Conservation (phyloP, 2,329 filamentous ascomycete genomes). For the Scedosporium apiospermum region DNA sequence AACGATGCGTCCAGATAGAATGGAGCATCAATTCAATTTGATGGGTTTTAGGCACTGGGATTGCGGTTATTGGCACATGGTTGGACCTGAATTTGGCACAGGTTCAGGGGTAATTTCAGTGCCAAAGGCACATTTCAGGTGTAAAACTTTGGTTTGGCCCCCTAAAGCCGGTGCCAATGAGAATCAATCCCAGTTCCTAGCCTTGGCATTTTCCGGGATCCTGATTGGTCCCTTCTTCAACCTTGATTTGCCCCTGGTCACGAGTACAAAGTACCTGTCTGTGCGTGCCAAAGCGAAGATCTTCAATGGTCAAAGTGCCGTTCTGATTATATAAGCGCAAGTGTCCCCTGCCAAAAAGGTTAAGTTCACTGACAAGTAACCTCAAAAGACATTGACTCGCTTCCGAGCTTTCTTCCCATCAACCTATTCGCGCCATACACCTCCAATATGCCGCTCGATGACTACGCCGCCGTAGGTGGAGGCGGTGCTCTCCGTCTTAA, state of each 20-base stretch:
- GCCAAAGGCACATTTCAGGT: not conserved
- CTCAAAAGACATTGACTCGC: no score
- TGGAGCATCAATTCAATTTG: not conserved
- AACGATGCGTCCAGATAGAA: not conserved
- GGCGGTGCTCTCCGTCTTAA: slow-evolving; percentile 80
- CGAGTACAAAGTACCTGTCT: not conserved
- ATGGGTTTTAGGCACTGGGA: not conserved
- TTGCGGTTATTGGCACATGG: not conserved
- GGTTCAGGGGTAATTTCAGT: not conserved
- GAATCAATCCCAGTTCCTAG: not conserved
- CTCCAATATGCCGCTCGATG: slow-evolving; percentile 58
- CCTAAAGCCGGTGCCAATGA: not conserved
- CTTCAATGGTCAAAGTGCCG: no score
- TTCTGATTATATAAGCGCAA: no score
- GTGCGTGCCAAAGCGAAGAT: no score
- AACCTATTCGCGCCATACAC: not conserved
- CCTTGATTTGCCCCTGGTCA: not conserved
- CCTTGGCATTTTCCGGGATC: not conserved
- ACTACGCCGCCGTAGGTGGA: slow-evolving; percentile 57
- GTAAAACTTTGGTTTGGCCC: not conserved
- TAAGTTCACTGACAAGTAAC: no score
- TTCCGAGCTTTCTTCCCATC: not conserved
- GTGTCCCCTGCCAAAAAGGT: no score
- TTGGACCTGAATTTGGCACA: not conserved
- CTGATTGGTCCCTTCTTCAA: not conserved